Percentiles rank a stretch among this genome's conserved stretches.
These are phyloP conservation scores for Bremia lactucae DNA, from an alignment of 352 stramenopile genomes.

Conservation along the genomic window DNA sequence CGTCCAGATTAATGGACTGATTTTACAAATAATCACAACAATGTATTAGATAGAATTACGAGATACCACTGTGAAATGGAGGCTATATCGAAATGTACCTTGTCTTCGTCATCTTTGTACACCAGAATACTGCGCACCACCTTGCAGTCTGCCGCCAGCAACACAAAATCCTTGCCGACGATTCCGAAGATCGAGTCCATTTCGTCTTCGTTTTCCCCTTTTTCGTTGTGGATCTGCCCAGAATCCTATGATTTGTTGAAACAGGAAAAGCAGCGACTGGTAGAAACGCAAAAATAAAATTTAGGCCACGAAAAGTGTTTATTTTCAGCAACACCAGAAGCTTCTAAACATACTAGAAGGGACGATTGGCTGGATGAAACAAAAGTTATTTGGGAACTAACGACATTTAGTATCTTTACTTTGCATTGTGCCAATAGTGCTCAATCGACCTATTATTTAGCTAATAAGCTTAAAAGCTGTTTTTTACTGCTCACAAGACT, in stretches of 20 bases:
- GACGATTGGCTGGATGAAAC: too few species aligned
- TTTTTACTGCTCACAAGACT: too few species aligned
- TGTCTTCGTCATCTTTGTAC: conserved; percentile 90
- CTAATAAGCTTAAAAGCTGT: too few species aligned
- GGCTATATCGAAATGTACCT: conserved; percentile 39
- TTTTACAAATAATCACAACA: background rate
- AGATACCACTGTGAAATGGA: background rate
- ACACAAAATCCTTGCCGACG: conserved; percentile 87
- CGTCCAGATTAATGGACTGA: conserved; percentile 65
- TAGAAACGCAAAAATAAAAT: too few species aligned
- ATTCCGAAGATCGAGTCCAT: conserved; percentile 86
- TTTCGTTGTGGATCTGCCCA: conserved; percentile 24
- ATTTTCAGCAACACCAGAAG: too few species aligned
- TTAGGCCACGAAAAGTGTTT: too few species aligned
- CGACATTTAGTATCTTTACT: too few species aligned
- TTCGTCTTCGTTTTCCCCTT: conserved; percentile 19
- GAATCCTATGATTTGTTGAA: conserved; percentile 8
- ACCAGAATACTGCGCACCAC: conserved; percentile 87
- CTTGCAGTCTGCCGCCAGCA: conserved; percentile 85
- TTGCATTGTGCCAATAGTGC: too few species aligned
- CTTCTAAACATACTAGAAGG: too few species aligned
- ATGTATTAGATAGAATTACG: conserved; percentile 1
- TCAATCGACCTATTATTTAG: too few species aligned
- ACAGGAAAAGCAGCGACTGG: too few species aligned
- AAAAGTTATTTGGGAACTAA: too few species aligned